Base-by-base conservation (phyloP, 768 basidiomycete species). In the Astraeus odoratus region DNA sequence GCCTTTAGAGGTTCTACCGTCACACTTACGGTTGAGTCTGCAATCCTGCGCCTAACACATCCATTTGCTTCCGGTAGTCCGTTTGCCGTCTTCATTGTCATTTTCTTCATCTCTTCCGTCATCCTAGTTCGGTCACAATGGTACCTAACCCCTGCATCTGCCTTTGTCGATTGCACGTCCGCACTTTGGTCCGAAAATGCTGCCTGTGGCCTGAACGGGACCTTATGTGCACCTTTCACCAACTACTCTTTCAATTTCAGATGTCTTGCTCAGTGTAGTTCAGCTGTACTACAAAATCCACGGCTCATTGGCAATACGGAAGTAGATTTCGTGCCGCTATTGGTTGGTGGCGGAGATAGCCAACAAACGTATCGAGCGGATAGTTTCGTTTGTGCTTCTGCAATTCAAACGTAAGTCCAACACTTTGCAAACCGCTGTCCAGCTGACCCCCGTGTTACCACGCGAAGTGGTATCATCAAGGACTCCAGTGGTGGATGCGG, bases 291-390 rank as follows among this genome's bases (percentile, higher is more conserved):
- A 33, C 76, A 80, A 52, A 90, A 91, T 57, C 78, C 81, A 13
- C 72, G 86, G 41, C 77, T 85, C 0, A 73, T 94, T 20, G 90
- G 91, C 19, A 62, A 77, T 39, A 64, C 77, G 44, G 70, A 81
- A 50, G 70, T 82, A 27, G 77, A 76, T 37, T 86, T 78, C 52
- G 73, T 77, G 18, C 87, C 89, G 6, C 69, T 92, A 19, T 71
- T 93, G 38, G 83, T 93, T 2, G 90, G 91, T n/a, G 91, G 91
- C 15, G 87, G 89, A 2, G 88, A 90, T 64, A 49, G 49, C 1
- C 70, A 80, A 38, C 57, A 59, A 31, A 91, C 88, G 4, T 93
- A 92, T 56, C 75, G 91, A 56, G 87, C 80, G 2, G 91, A 93
- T 59, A 80, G 74, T 45, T 93, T 92, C 59, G 77, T 92, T 29